Evolutionary conservation across 495 filamentous ascomycete species (phyloP), one percentile per base, ranked within the genome.

Genomic region (Delitschia confertaspora): DNA sequence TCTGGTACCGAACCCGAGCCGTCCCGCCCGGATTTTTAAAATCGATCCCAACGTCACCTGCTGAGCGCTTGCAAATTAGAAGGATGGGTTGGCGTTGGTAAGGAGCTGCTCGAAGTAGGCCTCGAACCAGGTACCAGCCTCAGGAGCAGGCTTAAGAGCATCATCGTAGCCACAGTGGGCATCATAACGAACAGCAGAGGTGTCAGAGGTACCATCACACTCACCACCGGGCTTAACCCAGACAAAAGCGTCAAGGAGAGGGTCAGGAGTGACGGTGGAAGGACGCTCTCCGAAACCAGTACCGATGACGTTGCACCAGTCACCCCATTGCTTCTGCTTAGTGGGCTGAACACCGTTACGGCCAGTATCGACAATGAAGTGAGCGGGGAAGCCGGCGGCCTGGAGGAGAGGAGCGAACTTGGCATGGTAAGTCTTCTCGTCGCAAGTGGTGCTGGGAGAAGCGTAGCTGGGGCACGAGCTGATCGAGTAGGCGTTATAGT

Each of bases 171-270:
- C 79, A 55, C 83, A 87, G 68, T 76, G 76, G 33, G 64, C 67
- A 66, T 89, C 83, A 61, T 83, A 89, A 25, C 83, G 72, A 39
- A 57, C 45, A 10, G 81, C 69, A 29, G 66, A 61, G 25, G 59
- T 66, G 57, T 87, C 66, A 41, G 71, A 77, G 38, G 82, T 87
- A 45, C 83, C 83, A 61, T 87, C 83, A 33, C 75, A 78, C 62
- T 88, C 82, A 51, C 83, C 83, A 53, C 83, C 83, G 36, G 82
- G 83, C 75, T 86, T 87, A 52, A 82, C 66, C 83, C 82, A 87
- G 59, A 85, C 80, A 64, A 87, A 85, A 32, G 82, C 79, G 60
- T 87, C 82, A 35, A 73, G 69, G 14, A 83, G 71, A 20, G 66
- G 55, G 57, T 72, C 57, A 38, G 75, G 76, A 4, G 81, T 83